phyloP scores from a whole-genome alignment of 2,329 filamentous ascomycete genomes.

The Taxawa tesnikishii region DNA sequence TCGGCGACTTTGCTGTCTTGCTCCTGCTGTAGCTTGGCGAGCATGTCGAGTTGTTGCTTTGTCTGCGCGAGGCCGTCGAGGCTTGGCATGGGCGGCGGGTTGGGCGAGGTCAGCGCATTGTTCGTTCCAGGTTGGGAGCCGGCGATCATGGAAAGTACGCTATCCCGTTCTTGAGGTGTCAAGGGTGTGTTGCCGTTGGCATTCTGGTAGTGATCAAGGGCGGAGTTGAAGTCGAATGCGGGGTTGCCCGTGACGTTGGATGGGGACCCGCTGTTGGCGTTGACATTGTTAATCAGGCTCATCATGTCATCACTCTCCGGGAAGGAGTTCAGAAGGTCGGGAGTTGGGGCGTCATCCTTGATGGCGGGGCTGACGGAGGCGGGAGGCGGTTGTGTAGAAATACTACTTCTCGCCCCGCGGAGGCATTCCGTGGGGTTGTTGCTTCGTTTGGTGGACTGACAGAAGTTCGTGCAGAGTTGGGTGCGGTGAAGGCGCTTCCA shows the following conservation, averaged over 20 bases:
- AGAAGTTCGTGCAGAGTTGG: constrained; percentile 9
- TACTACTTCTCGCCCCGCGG: neutral
- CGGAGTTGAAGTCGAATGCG: constrained; percentile 32
- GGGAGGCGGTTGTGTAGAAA: constrained; percentile 4
- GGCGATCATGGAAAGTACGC: constrained; percentile 34
- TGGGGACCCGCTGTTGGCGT: constrained; percentile 19
- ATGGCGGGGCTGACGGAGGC: constrained; percentile 18
- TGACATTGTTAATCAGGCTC: constrained; percentile 36
- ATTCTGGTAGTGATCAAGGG: constrained; percentile 35
- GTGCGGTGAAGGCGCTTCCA: constrained; percentile 12
- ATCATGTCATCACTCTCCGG: constrained; percentile 36
- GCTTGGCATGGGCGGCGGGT: constrained; percentile 40
- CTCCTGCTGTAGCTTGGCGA: constrained; percentile 67
- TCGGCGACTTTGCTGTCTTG: constrained; percentile 68
- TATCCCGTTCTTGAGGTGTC: constrained; percentile 33
- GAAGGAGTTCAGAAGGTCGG: constrained; percentile 20
- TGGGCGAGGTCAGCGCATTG: constrained; percentile 45
- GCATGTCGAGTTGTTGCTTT: constrained; percentile 48
- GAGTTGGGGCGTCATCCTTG: constrained; percentile 28
- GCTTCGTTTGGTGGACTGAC: constrained; percentile 4
- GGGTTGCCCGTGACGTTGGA: constrained; percentile 20
- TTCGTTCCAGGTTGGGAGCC: constrained; percentile 25
- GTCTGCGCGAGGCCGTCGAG: neutral
- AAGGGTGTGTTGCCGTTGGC: constrained; percentile 32
- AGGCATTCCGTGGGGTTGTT: neutral